Evolutionary conservation across 1,284 basidiomycete genomes (phyloP).

Genomic region (Boletus mariae): DNA sequence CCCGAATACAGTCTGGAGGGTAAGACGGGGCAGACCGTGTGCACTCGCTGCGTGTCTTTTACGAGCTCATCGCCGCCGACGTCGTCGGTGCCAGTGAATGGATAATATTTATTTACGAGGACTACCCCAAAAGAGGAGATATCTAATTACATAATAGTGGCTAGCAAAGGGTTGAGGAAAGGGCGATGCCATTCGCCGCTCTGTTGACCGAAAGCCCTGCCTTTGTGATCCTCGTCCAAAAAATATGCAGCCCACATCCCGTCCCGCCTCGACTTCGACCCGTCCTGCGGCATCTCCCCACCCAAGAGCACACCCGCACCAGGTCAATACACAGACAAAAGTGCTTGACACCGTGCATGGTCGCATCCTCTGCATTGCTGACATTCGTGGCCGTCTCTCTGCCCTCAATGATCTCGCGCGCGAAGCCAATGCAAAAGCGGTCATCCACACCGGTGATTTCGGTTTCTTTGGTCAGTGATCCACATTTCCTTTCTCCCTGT

Average conservation of each 20-base stretch:
- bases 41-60: slow-evolving; percentile 12
- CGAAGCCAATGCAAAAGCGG: slow-evolving; percentile 86
- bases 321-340: slow-evolving; percentile 75
- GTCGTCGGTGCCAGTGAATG: slow-evolving; percentile 12
- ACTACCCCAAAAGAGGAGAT: slow-evolving; percentile 17
- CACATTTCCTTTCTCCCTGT: neutral
- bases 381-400: slow-evolving; percentile 87
- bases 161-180: neutral
- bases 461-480: slow-evolving; percentile 83
- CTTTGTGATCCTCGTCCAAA: slow-evolving; percentile 20
- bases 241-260: slow-evolving; percentile 43
- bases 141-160: slow-evolving; percentile 26
- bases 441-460: slow-evolving; percentile 99
- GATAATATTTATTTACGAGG: slow-evolving; percentile 13
- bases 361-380: slow-evolving; percentile 92
- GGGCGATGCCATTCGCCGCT: slow-evolving; percentile 4
- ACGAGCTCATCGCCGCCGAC: slow-evolving; percentile 30
- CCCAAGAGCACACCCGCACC: slow-evolving; percentile 42
- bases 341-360: slow-evolving; percentile 75
- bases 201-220: slow-evolving; percentile 3
- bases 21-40: slow-evolving; percentile 7
- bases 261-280: slow-evolving; percentile 58
- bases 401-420: slow-evolving; percentile 88
- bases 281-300: slow-evolving; percentile 53
- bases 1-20: slow-evolving; percentile 5